A percentile compares a stretch with the other conserved stretches of the same genome.
Evolutionary conservation across 331 rosid species (phyloP).

Genomic region (Stylosanthes scabra): DNA sequence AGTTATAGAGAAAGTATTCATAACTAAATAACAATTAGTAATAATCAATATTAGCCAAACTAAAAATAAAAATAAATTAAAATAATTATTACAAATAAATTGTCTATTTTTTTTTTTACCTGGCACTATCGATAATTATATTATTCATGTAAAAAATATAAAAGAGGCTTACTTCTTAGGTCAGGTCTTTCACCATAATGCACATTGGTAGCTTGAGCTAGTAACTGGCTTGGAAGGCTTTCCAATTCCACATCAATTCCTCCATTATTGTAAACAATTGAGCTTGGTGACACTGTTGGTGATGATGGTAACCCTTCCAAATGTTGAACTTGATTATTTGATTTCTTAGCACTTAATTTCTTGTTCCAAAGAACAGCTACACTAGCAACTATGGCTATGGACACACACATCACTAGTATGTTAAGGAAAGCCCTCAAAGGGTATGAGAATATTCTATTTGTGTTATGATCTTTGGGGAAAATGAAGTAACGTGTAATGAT

Average conservation of each 20-base stretch:
- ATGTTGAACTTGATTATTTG: constrained; percentile 56
- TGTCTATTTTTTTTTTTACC: too few relatives aligned
- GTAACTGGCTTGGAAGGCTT: constrained; percentile 60
- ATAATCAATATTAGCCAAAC: too few relatives aligned
- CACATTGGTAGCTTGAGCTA: constrained; percentile 57
- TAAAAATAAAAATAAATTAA: too few relatives aligned
- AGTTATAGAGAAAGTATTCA: too few relatives aligned
- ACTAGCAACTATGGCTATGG: constrained; percentile 51
- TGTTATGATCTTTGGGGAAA: constrained; percentile 64
- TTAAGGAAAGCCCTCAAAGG: constrained; percentile 43
- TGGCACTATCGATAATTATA: too few relatives aligned
- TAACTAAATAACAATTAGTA: too few relatives aligned
- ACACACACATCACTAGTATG: constrained; percentile 57
- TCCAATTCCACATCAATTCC: constrained; percentile 76
- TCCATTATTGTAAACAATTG: constrained; percentile 45
- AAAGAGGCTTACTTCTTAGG: constrained; percentile 57
- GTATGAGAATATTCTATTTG: constrained; percentile 41
- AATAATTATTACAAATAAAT: too few relatives aligned
- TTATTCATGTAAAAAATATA: too few relatives aligned
- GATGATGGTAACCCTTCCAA: constrained; percentile 55
- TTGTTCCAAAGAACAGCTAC: constrained; percentile 60
- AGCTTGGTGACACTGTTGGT: constrained; percentile 47
- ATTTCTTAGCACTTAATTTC: constrained; percentile 49
- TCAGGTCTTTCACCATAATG: constrained; percentile 74
- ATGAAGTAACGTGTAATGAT: constrained; percentile 59